These are phyloP conservation scores for Fusarium agapanthi DNA, from an alignment of 2,329 filamentous ascomycete genomes.

Conservation along the genomic window DNA sequence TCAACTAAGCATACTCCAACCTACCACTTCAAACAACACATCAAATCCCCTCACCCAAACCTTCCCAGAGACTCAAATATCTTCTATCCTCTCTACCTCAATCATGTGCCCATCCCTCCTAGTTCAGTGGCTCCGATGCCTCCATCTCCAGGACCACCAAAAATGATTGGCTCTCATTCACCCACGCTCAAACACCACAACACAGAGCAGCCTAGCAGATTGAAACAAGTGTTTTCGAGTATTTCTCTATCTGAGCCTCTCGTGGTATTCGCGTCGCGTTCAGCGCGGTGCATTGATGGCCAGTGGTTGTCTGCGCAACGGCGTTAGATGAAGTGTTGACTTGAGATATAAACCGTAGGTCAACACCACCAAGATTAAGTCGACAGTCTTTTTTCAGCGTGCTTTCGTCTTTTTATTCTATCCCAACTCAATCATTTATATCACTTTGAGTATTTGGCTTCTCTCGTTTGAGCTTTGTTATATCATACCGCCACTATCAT, in stretches of 20 bases:
- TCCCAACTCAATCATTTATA: neutral
- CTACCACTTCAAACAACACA: neutral
- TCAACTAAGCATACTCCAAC: neutral
- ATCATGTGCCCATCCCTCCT: neutral
- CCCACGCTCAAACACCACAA: constrained; percentile 24
- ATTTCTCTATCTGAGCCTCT: neutral
- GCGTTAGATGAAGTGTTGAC: constrained; percentile 12
- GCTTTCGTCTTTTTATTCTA: constrained; percentile 10
- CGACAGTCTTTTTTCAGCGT: constrained; percentile 28
- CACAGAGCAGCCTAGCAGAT: constrained; percentile 1
- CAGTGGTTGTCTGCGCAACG: constrained; percentile 38
- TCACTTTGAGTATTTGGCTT: constrained; percentile 14
- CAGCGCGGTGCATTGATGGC: constrained; percentile 6
- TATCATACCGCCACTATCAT: neutral
- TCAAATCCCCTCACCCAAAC: neutral
- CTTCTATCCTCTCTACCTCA: neutral
- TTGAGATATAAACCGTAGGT: constrained; percentile 24
- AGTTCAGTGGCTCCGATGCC: neutral
- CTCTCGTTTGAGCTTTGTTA: constrained; percentile 38
- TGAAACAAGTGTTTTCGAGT: constrained; percentile 29
- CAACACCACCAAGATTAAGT: neutral
- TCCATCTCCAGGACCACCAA: neutral
- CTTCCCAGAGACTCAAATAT: neutral
- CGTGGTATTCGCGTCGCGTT: constrained; percentile 22
- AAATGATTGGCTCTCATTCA: constrained; percentile 29